phyloP scores from a whole-genome alignment of 2,329 filamentous ascomycete species.

The Pseudocercospora fijiensis region DNA sequence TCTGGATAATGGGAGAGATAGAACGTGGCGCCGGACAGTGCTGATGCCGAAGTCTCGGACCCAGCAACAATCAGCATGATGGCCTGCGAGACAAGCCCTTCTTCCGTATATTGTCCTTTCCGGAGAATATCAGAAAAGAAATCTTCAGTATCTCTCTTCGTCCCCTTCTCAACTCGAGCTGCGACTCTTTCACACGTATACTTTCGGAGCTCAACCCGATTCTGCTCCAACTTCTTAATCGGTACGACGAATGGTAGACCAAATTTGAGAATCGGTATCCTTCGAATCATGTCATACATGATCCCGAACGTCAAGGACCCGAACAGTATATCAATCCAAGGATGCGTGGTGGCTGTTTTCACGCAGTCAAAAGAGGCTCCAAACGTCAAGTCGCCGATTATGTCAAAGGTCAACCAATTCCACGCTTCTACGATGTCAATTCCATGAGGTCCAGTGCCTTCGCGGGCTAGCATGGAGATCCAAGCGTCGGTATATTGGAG shows the following conservation, averaged over 20 bases:
- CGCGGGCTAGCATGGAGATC: constrained; percentile 38
- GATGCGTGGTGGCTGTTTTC: constrained; percentile 36
- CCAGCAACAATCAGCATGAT: constrained; percentile 9
- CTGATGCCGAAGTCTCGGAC: constrained; percentile 6
- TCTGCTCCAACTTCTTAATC: background rate
- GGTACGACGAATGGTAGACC: background rate
- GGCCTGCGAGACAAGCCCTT: background rate
- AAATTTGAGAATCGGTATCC: background rate
- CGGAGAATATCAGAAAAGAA: background rate
- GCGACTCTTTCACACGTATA: background rate
- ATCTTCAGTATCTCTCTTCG: background rate
- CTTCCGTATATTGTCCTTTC: background rate
- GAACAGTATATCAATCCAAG: constrained; percentile 34
- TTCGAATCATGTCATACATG: background rate
- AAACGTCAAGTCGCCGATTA: constrained; percentile 38
- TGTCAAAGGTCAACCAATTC: constrained; percentile 36
- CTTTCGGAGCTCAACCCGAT: background rate
- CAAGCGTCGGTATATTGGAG: constrained; percentile 44
- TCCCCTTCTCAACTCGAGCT: background rate
- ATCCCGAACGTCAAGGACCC: background rate
- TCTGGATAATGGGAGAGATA: constrained; percentile 7
- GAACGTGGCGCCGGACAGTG: constrained; percentile 1
- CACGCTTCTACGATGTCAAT: constrained; percentile 35
- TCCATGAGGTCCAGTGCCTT: constrained; percentile 15
- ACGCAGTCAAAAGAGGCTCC: constrained; percentile 38